phyloP scores from a whole-genome alignment of 768 basidiomycete genomes.

The Rhodosporidiobolus odoratus region DNA sequence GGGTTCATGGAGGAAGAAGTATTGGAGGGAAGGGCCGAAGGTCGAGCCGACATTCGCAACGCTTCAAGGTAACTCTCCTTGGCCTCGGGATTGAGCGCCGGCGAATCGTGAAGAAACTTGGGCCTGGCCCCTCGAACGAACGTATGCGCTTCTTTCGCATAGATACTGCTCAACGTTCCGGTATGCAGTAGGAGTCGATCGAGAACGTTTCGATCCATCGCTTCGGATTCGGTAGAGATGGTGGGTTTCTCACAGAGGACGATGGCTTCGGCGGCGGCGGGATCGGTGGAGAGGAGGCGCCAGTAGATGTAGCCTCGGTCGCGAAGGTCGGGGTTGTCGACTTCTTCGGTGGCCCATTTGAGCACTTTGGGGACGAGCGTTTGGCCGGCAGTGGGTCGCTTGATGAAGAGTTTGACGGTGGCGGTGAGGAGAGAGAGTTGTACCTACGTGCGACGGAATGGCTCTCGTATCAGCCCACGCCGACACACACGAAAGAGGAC shows the following conservation, averaged over 20 bases:
- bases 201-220: conserved; percentile 92
- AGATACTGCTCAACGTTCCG: conserved; percentile 88
- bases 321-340: conserved; percentile 94
- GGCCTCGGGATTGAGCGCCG: conserved; percentile 34
- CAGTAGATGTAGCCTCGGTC: conserved; percentile 99
- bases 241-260: conserved; percentile 83
- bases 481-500: too few relatives aligned
- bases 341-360: conserved; percentile 94
- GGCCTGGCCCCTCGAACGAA: conserved; percentile 34
- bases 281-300: conserved; percentile 91
- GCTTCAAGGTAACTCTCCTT: conserved; percentile 35
- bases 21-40: neutral
- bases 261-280: conserved; percentile 76
- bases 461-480: conserved; percentile 1
- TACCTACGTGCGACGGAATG: conserved; percentile 56
- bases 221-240: conserved; percentile 95
- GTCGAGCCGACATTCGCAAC: conserved; percentile 15
- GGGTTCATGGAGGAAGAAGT: neutral
- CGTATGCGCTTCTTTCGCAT: conserved; percentile 33
- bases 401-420: conserved; percentile 90
- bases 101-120: conserved; percentile 27
- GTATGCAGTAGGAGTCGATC: conserved; percentile 92
- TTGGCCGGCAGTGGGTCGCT: conserved; percentile 80
- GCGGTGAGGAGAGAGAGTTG: conserved; percentile 92
- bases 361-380: conserved; percentile 88